phyloP scores from a whole-genome alignment of 2,329 filamentous ascomycete species.

The Orbilia oligospora region DNA sequence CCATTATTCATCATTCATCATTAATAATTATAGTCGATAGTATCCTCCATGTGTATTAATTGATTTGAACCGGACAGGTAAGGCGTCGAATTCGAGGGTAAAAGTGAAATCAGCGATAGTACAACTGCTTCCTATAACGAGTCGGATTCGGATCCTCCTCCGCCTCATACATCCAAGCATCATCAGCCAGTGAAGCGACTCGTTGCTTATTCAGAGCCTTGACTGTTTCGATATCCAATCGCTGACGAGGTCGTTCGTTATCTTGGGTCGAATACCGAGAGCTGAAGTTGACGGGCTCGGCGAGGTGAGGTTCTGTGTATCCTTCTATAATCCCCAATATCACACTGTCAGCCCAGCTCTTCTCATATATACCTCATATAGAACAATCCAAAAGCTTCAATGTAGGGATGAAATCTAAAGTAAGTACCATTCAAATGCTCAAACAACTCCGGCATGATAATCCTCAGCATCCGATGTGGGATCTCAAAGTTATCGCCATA shows the following conservation, averaged over 20 bases:
- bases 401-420: background rate
- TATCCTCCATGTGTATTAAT: background rate
- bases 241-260: conserved; percentile 78
- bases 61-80: background rate
- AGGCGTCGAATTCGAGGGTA: background rate
- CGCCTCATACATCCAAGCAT: conserved; percentile 91
- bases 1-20: background rate
- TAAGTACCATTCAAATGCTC: conserved; percentile 56
- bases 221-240: conserved; percentile 68
- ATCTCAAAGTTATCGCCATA: conserved; percentile 65
- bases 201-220: conserved; percentile 71
- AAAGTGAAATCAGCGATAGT: conserved; percentile 28
- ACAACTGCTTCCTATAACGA: conserved; percentile 40
- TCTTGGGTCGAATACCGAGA: conserved; percentile 72
- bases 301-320: conserved; percentile 46
- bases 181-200: conserved; percentile 80
- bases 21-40: background rate
- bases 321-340: conserved; percentile 39
- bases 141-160: conserved; percentile 70
- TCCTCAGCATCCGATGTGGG: conserved; percentile 64
- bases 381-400: background rate
- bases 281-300: conserved; percentile 53
- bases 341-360: conserved; percentile 17
- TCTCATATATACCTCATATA: background rate
- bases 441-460: conserved; percentile 59